phyloP scores from a whole-genome alignment of 768 basidiomycete species.

The Termitomyces sp. region DNA sequence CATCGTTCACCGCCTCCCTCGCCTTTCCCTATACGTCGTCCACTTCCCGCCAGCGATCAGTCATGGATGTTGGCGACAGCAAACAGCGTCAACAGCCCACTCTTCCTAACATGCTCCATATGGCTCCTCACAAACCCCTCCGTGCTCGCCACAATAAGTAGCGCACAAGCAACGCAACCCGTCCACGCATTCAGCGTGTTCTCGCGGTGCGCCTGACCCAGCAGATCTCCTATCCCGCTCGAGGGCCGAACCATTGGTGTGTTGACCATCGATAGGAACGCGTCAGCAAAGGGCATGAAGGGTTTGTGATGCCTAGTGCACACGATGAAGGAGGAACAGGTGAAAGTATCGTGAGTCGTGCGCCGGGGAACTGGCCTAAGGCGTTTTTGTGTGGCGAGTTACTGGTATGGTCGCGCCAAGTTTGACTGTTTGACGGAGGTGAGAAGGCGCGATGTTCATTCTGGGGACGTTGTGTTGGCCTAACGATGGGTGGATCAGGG shows the following conservation, averaged over 20 bases:
- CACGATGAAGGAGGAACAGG: constrained; percentile 78
- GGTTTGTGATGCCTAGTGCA: constrained; percentile 90
- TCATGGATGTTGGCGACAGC: too few relatives aligned
- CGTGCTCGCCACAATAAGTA: constrained; percentile 50
- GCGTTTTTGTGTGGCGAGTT: constrained; percentile 64
- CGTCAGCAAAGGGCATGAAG: constrained; percentile 96
- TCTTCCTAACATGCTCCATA: constrained; percentile 77
- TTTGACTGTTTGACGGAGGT: constrained; percentile 96
- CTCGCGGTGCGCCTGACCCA: constrained; percentile 86
- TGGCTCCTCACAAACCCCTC: constrained; percentile 91
- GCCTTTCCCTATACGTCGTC: constrained; percentile 97
- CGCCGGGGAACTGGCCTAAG: constrained; percentile 65
- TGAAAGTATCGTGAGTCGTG: constrained; percentile 76
- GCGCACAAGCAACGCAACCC: constrained; percentile 84
- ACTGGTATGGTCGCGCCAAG: constrained; percentile 93
- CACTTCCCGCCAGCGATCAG: constrained; percentile 98
- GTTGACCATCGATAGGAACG: constrained; percentile 77
- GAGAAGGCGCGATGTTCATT: constrained; percentile 97
- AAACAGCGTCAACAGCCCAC: constrained; percentile 88
- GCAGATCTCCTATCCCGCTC: constrained; percentile 83
- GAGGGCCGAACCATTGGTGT: constrained; percentile 89
- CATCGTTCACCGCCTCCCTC: constrained; percentile 86
- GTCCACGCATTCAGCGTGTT: constrained; percentile 95
- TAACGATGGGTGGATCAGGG: constrained; percentile 21
- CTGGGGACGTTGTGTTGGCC: constrained; percentile 98